Percentiles rank a stretch among this genome's conserved stretches.
Evolutionary conservation across 768 basidiomycete species (phyloP).

Genomic region (Boletellus emodensis): DNA sequence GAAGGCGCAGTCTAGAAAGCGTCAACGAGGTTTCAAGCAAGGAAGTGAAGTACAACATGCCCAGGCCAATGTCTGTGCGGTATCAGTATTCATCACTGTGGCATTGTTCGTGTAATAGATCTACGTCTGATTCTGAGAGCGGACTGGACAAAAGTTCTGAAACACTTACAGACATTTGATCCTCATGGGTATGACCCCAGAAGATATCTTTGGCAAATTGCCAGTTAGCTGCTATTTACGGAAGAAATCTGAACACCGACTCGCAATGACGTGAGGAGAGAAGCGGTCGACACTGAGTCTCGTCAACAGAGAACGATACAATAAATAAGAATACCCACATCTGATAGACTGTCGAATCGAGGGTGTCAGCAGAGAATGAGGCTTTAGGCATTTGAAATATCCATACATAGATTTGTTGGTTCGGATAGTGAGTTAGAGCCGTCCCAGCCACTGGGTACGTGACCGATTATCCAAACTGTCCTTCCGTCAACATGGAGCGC

Average conservation of each 20-base stretch:
- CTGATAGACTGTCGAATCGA: slow-evolving; percentile 39
- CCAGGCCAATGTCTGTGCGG: slow-evolving; percentile 55
- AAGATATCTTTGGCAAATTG: slow-evolving; percentile 58
- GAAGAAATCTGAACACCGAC: slow-evolving; percentile 36
- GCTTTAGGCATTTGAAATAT: not conserved
- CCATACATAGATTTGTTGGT: slow-evolving; percentile 68
- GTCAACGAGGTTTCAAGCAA: slow-evolving; percentile 6
- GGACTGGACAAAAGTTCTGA: not conserved
- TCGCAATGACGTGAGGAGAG: slow-evolving; percentile 73
- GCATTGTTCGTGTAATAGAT: slow-evolving; percentile 73
- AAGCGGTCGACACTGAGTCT: slow-evolving; percentile 62
- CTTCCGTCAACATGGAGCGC: slow-evolving; percentile 10
- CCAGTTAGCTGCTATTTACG: slow-evolving; percentile 8
- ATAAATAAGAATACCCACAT: slow-evolving; percentile 30
- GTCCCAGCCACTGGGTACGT: slow-evolving; percentile 66
- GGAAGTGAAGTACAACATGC: slow-evolving; percentile 24
- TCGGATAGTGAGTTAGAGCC: slow-evolving; percentile 59
- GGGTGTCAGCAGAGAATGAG: slow-evolving; percentile 2
- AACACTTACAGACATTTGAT: slow-evolving; percentile 56
- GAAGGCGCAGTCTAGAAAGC: slow-evolving; percentile 60
- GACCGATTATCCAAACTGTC: slow-evolving; percentile 51
- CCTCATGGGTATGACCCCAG: slow-evolving; percentile 76
- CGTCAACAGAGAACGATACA: not conserved
- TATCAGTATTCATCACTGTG: slow-evolving; percentile 52
- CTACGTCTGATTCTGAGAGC: slow-evolving; percentile 29